Percentiles rank a stretch among this genome's conserved stretches.
Evolutionary conservation across 352 stramenopile genomes (phyloP).

Genomic region (Globisporangium cederbergense): DNA sequence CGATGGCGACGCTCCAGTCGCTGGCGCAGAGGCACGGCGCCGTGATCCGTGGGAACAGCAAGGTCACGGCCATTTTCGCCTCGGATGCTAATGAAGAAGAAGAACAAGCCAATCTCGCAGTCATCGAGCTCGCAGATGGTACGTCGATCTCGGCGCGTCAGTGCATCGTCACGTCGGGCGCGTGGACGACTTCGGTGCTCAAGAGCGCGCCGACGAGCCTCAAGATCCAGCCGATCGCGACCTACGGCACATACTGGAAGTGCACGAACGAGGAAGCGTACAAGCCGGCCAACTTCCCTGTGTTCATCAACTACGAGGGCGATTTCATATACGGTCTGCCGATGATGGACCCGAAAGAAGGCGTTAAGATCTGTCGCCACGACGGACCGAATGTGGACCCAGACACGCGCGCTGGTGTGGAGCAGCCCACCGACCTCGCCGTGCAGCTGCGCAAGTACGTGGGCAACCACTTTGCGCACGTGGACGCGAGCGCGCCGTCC

Average conservation of each 20-base stretch:
- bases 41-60: constrained; percentile 36
- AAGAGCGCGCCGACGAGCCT: constrained; percentile 22
- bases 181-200: constrained; percentile 45
- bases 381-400: constrained; percentile 43
- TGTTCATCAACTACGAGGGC: constrained; percentile 65
- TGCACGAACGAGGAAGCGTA: constrained; percentile 38
- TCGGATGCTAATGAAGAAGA: constrained; percentile 18
- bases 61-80: constrained; percentile 23
- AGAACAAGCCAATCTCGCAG: constrained; percentile 9
- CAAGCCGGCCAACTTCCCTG: constrained; percentile 43
- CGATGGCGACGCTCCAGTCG: constrained; percentile 49
- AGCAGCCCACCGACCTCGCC: constrained; percentile 26
- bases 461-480: constrained; percentile 39
- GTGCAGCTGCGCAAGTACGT: constrained; percentile 35
- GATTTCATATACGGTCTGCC: constrained; percentile 53
- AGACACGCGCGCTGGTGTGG: constrained; percentile 32
- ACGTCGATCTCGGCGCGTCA: constrained; percentile 24
- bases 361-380: constrained; percentile 78
- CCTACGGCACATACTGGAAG: constrained; percentile 66
- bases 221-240: constrained; percentile 55
- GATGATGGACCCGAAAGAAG: constrained; percentile 36
- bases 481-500: constrained; percentile 37
- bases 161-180: constrained; percentile 57
- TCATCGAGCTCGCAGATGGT: constrained; percentile 31
- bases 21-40: constrained; percentile 33